Conservation (phyloP, 495 filamentous ascomycete species). For the Penicillium robsamsonii region DNA sequence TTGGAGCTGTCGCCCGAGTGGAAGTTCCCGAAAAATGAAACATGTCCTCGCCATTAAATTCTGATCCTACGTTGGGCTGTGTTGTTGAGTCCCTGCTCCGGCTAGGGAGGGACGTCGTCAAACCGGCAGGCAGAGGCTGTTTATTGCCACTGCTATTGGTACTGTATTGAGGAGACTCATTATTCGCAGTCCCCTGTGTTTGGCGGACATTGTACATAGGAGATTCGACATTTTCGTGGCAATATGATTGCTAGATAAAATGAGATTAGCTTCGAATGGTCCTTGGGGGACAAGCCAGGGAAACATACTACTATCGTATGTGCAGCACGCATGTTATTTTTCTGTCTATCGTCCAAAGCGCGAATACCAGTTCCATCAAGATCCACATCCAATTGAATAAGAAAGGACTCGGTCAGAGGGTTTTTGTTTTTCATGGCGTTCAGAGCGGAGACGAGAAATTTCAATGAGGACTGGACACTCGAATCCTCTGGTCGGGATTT, state of each 20-base stretch:
- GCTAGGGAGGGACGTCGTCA: slow-evolving; percentile 29
- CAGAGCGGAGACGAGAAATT: slow-evolving; percentile 88
- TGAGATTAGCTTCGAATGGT: neutral
- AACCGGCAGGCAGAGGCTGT: neutral
- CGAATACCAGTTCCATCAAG: slow-evolving; percentile 62
- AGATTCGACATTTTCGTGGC: slow-evolving; percentile 12
- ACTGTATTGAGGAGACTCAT: slow-evolving; percentile 6
- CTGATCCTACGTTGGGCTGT: neutral
- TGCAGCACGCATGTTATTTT: neutral
- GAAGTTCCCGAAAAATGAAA: slow-evolving; percentile 8
- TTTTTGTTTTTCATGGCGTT: slow-evolving; percentile 84
- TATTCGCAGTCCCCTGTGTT: slow-evolving; percentile 1
- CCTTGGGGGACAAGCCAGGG: neutral
- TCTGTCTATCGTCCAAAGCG: slow-evolving; percentile 15
- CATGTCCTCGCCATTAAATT: slow-evolving; percentile 8
- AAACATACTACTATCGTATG: slow-evolving; percentile 19
- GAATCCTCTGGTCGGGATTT: slow-evolving; percentile 84
- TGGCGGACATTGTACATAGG: slow-evolving; percentile 18
- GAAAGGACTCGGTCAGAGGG: slow-evolving; percentile 90
- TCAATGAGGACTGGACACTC: slow-evolving; percentile 75
- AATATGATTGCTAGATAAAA: slow-evolving; percentile 13
- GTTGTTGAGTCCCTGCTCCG: slow-evolving; percentile 20
- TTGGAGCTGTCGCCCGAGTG: slow-evolving; percentile 3
- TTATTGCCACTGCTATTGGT: slow-evolving; percentile 3
- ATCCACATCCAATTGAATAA: slow-evolving; percentile 91